These are phyloP conservation scores for Bassia scoparia DNA, from an alignment of 148 eudicot genomes.

Conservation along the genomic window DNA sequence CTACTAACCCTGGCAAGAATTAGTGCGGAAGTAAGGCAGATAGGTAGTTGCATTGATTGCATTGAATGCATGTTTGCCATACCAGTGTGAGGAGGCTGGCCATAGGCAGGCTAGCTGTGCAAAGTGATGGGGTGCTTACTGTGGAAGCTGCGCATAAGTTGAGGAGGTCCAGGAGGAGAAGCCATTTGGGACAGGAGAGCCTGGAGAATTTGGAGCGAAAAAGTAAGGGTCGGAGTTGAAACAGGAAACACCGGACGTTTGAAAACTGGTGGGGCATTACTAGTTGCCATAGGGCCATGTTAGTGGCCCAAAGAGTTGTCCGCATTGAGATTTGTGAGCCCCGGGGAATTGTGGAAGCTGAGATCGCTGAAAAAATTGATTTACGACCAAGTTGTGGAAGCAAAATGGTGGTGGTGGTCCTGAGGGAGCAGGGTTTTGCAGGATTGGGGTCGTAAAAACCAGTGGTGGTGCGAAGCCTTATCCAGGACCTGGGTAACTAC, in stretches of 20 bases:
- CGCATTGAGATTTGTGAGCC: slow-evolving; percentile 41
- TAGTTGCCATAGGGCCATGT: slow-evolving; percentile 40
- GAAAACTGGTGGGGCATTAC: slow-evolving; percentile 41
- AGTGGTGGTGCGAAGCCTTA: slow-evolving; percentile 46
- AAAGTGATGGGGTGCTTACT: slow-evolving; percentile 32
- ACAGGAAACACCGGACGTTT: slow-evolving; percentile 46
- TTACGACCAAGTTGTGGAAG: slow-evolving; percentile 27
- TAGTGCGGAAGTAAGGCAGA: slow-evolving; percentile 62
- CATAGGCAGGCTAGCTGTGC: slow-evolving; percentile 39
- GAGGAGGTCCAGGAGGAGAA: slow-evolving; percentile 48
- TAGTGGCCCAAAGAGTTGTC: slow-evolving; percentile 45
- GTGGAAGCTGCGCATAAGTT: slow-evolving; percentile 31
- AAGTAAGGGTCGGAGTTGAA: slow-evolving; percentile 44
- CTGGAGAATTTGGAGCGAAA: slow-evolving; percentile 33
- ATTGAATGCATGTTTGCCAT: slow-evolving; percentile 43
- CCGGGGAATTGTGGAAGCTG: slow-evolving; percentile 55
- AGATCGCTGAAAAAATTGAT: slow-evolving; percentile 48
- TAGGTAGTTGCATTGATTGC: slow-evolving; percentile 44
- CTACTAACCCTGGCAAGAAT: slow-evolving; percentile 57
- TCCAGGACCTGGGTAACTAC: slow-evolving; percentile 38
- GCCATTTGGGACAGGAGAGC: slow-evolving; percentile 31
- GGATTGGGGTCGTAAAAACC: slow-evolving; percentile 37
- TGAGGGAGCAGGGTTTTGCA: slow-evolving; percentile 25
- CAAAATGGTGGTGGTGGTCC: slow-evolving; percentile 36
- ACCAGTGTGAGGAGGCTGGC: slow-evolving; percentile 24